Percentiles rank a stretch among this genome's conserved stretches.
These are phyloP conservation scores for Patellifolia procumbens DNA, from an alignment of 179 eudicot genomes.

Conservation along the genomic window DNA sequence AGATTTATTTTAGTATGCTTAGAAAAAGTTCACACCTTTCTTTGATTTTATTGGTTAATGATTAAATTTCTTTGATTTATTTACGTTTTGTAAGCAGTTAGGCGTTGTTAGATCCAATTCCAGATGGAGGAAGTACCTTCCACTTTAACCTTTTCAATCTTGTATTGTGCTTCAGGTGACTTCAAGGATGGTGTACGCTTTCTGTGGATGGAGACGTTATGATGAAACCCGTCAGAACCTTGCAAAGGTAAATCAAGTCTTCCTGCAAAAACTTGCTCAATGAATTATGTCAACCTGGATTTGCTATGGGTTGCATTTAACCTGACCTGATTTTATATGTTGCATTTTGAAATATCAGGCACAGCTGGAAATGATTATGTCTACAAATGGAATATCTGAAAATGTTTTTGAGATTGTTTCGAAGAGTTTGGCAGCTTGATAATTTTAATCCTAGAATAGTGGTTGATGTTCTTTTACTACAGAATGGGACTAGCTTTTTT, in stretches of 20 bases:
- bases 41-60: too few relatives aligned
- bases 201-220: constrained; percentile 90
- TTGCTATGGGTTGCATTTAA: neutral
- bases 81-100: too few relatives aligned
- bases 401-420: constrained; percentile 94
- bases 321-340: neutral
- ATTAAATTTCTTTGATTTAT: neutral
- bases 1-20: too few relatives aligned
- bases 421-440: constrained; percentile 83
- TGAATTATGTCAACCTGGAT: neutral
- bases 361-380: constrained; percentile 86
- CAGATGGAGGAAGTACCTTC: too few relatives aligned
- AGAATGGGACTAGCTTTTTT: neutral
- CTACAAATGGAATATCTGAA: constrained; percentile 79
- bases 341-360: constrained; percentile 47
- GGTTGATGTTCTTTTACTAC: constrained; percentile 4
- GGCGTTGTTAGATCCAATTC: neutral
- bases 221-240: constrained; percentile 78
- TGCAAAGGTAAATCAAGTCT: constrained; percentile 61
- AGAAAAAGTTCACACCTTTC: too few relatives aligned
- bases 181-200: constrained; percentile 88
- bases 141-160: neutral
- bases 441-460: constrained; percentile 10
- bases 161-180: constrained; percentile 57
- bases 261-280: neutral